Conservation (phyloP, 176 grass and related monocot species). For the Musa beccarii region DNA sequence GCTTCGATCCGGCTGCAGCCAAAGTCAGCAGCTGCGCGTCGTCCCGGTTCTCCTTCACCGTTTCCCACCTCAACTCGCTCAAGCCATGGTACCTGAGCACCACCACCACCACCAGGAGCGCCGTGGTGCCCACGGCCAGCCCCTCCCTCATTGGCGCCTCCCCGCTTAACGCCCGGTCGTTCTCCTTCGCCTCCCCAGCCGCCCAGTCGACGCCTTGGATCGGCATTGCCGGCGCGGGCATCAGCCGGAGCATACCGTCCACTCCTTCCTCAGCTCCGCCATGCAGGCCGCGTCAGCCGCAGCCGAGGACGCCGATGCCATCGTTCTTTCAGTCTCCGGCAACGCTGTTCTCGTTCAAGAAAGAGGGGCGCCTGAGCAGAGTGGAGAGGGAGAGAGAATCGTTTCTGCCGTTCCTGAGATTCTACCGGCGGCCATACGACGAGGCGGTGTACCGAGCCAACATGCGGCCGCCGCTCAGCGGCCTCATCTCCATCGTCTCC, state of each 20-base stretch:
- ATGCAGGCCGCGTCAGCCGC: constrained; percentile 27
- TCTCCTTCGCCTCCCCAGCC: constrained; percentile 6
- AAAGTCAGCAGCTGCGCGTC: constrained; percentile 40
- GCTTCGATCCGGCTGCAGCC: constrained; percentile 42
- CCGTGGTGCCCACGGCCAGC: constrained; percentile 9
- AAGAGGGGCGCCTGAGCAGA: constrained; percentile 51
- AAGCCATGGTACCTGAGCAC: constrained; percentile 78
- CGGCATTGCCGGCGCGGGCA: background rate
- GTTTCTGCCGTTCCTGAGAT: constrained; percentile 73
- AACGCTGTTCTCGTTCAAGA: constrained; percentile 69
- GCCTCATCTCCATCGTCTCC: constrained; percentile 72
- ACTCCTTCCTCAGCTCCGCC: constrained; percentile 29
- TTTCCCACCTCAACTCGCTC: constrained; percentile 67
- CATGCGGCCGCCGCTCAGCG: constrained; percentile 76
- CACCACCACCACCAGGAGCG: background rate
- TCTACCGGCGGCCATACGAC: constrained; percentile 88
- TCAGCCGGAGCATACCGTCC: background rate
- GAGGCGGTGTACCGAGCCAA: constrained; percentile 74
- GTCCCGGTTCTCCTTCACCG: constrained; percentile 77
- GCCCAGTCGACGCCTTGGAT: background rate
- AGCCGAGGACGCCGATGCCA: constrained; percentile 70
- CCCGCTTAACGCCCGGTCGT: constrained; percentile 10
- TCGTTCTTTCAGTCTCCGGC: constrained; percentile 91
- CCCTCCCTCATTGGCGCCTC: background rate
- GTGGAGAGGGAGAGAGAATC: constrained; percentile 64